Conservation (phyloP, 768 basidiomycete genomes). For the Boletus rubropictus region DNA sequence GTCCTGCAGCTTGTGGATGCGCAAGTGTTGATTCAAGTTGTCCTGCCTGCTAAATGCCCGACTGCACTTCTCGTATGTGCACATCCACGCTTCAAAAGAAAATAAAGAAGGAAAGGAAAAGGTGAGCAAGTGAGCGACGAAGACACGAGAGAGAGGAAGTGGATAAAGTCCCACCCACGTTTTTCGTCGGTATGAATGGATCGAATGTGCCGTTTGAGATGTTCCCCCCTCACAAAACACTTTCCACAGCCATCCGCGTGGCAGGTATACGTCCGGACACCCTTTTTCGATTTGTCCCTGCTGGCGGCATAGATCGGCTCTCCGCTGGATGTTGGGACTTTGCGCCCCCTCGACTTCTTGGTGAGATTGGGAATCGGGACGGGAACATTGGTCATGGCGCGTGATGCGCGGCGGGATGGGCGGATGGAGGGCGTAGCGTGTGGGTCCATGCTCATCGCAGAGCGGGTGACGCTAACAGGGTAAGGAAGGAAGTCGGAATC, state of each 20-base stretch:
- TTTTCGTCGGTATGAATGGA: slow-evolving; percentile 82
- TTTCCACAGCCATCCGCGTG: slow-evolving; percentile 69
- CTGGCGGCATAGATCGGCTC: slow-evolving; percentile 20
- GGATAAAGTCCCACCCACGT: slow-evolving; percentile 45
- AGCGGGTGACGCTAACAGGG: slow-evolving; percentile 7
- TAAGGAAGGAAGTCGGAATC: slow-evolving; percentile 22
- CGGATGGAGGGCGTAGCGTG: background rate
- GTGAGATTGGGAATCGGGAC: slow-evolving; percentile 45
- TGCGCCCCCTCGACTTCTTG: slow-evolving; percentile 44
- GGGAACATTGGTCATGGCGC: slow-evolving; percentile 30
- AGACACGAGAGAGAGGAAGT: background rate
- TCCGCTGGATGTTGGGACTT: slow-evolving; percentile 38
- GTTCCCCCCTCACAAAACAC: slow-evolving; percentile 73
- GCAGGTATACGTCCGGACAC: slow-evolving; percentile 54
- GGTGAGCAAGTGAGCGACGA: background rate
- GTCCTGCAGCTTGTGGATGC: slow-evolving; percentile 42
- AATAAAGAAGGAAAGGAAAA: background rate
- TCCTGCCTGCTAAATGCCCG: slow-evolving; percentile 71
- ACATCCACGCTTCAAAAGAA: slow-evolving; percentile 26
- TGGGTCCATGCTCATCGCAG: background rate
- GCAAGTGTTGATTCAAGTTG: slow-evolving; percentile 71
- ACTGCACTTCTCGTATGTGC: slow-evolving; percentile 58
- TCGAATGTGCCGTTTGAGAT: slow-evolving; percentile 75
- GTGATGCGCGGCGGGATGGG: slow-evolving; percentile 21
- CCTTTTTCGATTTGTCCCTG: slow-evolving; percentile 31